Conservation (phyloP, 192 early-diverging fungal species). For the Coemansia sp. region DNA sequence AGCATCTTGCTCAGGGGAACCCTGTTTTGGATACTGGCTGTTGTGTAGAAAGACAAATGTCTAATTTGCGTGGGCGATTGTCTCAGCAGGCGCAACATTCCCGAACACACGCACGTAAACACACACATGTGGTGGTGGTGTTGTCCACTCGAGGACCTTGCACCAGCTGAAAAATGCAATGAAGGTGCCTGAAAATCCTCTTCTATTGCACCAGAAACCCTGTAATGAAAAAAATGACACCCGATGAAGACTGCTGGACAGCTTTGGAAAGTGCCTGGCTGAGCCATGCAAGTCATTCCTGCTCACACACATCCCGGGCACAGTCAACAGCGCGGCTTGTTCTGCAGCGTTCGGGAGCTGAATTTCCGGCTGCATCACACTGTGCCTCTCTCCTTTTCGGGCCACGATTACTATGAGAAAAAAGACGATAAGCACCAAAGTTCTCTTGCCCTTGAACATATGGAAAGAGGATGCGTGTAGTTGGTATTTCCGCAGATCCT, state of each 20-base stretch:
- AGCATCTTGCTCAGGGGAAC: neutral
- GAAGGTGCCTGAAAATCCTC: neutral
- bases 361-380: neutral
- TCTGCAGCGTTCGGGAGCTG: neutral
- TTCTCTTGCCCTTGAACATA: too few relatives aligned
- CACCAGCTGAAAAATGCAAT: neutral
- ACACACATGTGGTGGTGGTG: slow-evolving; percentile 2
- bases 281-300: neutral
- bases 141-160: neutral
- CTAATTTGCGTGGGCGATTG: slow-evolving; percentile 1
- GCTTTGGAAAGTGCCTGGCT: neutral
- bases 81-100: neutral
- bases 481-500: too few relatives aligned
- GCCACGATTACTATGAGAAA: neutral
- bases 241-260: neutral
- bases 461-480: too few relatives aligned
- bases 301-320: neutral
- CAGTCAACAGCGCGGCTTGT: neutral
- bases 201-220: neutral
- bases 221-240: neutral
- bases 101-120: neutral
- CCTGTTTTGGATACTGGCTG: neutral
- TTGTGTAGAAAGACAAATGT: neutral
- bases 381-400: neutral
- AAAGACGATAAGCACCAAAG: too few relatives aligned